Evolutionary conservation across 2,329 filamentous ascomycete genomes (phyloP).

Genomic region (Fusarium denticulatum): DNA sequence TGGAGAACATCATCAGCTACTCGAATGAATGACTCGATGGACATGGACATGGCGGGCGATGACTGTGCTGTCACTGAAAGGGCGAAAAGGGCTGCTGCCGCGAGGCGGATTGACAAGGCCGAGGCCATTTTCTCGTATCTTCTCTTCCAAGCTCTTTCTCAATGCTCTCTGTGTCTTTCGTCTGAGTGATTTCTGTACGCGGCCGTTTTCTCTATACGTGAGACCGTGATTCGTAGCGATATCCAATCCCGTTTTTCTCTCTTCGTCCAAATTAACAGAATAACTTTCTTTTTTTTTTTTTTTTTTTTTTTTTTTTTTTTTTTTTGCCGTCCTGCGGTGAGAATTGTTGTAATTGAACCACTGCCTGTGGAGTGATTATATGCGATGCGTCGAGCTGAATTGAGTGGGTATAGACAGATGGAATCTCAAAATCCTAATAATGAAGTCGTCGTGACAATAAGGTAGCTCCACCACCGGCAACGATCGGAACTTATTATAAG

Average conservation of each 20-base stretch:
- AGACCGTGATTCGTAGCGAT: slow-evolving; percentile 6
- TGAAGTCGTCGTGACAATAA: neutral
- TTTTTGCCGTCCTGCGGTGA: slow-evolving; percentile 35
- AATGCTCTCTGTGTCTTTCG: slow-evolving; percentile 1
- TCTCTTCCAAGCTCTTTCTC: slow-evolving; percentile 7
- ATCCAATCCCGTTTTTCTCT: neutral
- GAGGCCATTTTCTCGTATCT: slow-evolving; percentile 30
- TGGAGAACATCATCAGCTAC: slow-evolving; percentile 45
- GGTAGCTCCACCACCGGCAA: slow-evolving; percentile 16
- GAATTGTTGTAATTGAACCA: slow-evolving; percentile 15
- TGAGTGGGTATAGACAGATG: slow-evolving; percentile 9
- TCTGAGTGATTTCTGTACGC: slow-evolving; percentile 4
- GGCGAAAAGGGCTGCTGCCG: slow-evolving; percentile 30
- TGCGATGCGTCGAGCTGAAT: neutral
- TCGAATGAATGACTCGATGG: slow-evolving; percentile 34
- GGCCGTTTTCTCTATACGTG: neutral
- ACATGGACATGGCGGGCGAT: slow-evolving; percentile 6
- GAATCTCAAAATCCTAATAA: slow-evolving; percentile 24
- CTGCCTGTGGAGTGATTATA: slow-evolving; percentile 3
- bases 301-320: neutral
- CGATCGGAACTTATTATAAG: slow-evolving; percentile 19
- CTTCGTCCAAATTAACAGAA: neutral
- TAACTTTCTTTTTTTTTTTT: neutral
- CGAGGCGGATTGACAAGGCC: slow-evolving; percentile 31
- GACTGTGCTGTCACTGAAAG: slow-evolving; percentile 32